Percentiles rank a stretch among this genome's conserved stretches.
These are phyloP conservation scores for Cryptococcus sp. DNA, from an alignment of 1,284 basidiomycete species.

Conservation along the genomic window DNA sequence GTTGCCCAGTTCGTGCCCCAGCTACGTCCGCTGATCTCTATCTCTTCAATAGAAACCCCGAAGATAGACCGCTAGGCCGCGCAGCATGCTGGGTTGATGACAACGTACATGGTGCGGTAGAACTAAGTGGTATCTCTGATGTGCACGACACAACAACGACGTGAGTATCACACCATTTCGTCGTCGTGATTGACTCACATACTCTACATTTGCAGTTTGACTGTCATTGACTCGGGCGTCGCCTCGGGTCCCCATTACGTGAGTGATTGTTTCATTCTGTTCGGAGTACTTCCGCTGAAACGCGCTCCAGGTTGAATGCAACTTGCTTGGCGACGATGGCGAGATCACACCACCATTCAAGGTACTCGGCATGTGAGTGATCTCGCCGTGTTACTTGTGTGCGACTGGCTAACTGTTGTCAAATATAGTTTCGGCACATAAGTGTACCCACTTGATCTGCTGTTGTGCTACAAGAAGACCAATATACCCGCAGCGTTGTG, in stretches of 20 bases:
- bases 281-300: constrained; percentile 52
- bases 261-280: constrained; percentile 58
- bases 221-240: constrained; percentile 76
- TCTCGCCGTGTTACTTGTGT: background rate
- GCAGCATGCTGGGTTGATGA: constrained; percentile 60
- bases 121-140: constrained; percentile 55
- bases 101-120: constrained; percentile 55
- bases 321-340: constrained; percentile 76
- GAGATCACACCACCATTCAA: constrained; percentile 67
- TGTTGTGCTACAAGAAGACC: background rate
- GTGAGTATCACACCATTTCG: constrained; percentile 32
- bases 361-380: constrained; percentile 68
- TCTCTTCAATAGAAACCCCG: constrained; percentile 54
- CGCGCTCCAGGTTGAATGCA: constrained; percentile 64
- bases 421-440: constrained; percentile 25
- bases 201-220: constrained; percentile 57
- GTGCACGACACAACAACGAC: constrained; percentile 54
- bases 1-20: constrained; percentile 3
- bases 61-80: constrained; percentile 52
- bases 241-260: constrained; percentile 77
- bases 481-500: background rate
- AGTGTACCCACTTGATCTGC: background rate
- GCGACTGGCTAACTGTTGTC: background rate
- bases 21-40: constrained; percentile 56
- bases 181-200: constrained; percentile 53